Conservation (phyloP, 2,329 filamentous ascomycete species). For the Xylaria sp. region DNA sequence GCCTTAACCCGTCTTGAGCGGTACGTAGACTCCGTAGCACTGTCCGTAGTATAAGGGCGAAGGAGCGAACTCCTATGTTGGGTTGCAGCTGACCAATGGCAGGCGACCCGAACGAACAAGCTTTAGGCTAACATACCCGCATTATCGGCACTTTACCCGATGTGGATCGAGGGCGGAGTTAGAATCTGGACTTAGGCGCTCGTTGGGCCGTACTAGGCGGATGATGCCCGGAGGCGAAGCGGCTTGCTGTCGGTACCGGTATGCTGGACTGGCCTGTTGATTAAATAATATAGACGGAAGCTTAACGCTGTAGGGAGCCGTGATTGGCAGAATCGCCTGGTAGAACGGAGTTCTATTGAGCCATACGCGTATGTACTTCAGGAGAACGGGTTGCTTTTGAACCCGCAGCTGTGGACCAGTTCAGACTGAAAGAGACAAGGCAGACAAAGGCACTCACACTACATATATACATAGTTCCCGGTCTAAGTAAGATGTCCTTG, state of each 20-base stretch:
- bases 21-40: not conserved
- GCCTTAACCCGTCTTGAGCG: not conserved
- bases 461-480: no score
- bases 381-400: no score
- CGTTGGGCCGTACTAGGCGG: constrained; percentile 2
- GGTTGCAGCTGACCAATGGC: constrained; percentile 26
- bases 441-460: no score
- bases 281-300: no score
- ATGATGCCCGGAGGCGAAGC: constrained; percentile 33
- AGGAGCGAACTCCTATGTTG: constrained; percentile 24
- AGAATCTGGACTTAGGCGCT: constrained; percentile 22
- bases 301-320: no score
- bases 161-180: constrained; percentile 22
- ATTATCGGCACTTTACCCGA: constrained; percentile 3
- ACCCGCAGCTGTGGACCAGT: no score
- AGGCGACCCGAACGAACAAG: constrained; percentile 8
- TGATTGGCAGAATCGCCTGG: no score
- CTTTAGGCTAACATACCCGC: not conserved
- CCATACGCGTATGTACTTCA: no score
- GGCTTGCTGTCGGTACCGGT: constrained; percentile 9
- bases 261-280: not conserved
- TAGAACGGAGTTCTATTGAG: no score
- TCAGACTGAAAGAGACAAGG: no score
- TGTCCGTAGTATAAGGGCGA: constrained; percentile 19
- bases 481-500: no score